These are phyloP conservation scores for Hymenotorrendiella dingleyae DNA, from an alignment of 2,329 filamentous ascomycete genomes.

Conservation along the genomic window DNA sequence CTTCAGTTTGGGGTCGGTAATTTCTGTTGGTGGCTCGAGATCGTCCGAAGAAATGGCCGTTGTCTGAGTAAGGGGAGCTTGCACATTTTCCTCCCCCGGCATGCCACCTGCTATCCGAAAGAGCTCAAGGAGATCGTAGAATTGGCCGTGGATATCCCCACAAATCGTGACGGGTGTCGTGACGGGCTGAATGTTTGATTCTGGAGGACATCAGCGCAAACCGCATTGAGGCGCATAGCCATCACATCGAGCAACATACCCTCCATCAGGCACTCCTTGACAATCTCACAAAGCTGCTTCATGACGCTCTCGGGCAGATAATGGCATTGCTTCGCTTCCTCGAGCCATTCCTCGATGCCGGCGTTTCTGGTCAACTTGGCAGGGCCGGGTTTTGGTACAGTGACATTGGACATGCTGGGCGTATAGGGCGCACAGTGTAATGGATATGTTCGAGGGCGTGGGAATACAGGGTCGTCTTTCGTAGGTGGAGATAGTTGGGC, in stretches of 20 bases:
- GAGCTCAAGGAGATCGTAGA: constrained; percentile 94
- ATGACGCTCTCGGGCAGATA: constrained; percentile 94
- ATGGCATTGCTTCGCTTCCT: constrained; percentile 94
- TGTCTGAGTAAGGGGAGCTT: constrained; percentile 62
- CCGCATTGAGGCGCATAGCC: not conserved
- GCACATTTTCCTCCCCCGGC: constrained; percentile 73
- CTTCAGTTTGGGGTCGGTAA: constrained; percentile 79
- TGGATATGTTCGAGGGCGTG: too few relatives aligned
- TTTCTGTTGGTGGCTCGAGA: constrained; percentile 83
- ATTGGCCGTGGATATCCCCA: constrained; percentile 97
- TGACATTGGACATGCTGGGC: too few relatives aligned
- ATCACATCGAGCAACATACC: constrained; percentile 45
- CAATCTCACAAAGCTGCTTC: constrained; percentile 98
- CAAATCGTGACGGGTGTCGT: constrained; percentile 94
- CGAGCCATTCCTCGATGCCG: constrained; percentile 91
- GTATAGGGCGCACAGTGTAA: too few relatives aligned
- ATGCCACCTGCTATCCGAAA: constrained; percentile 96
- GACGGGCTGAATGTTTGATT: constrained; percentile 99
- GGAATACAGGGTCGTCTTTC: too few relatives aligned
- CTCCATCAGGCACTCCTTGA: constrained; percentile 99
- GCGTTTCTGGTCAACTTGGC: constrained; percentile 78
- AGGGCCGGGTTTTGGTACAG: constrained; percentile 84
- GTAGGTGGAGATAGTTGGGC: too few relatives aligned
- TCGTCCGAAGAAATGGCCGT: constrained; percentile 83
- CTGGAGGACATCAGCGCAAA: constrained; percentile 40